A percentile compares a stretch with the other conserved stretches of the same genome.
These are phyloP conservation scores for Noccaea caerulescens DNA, from an alignment of 345 rosid species.

Conservation along the genomic window DNA sequence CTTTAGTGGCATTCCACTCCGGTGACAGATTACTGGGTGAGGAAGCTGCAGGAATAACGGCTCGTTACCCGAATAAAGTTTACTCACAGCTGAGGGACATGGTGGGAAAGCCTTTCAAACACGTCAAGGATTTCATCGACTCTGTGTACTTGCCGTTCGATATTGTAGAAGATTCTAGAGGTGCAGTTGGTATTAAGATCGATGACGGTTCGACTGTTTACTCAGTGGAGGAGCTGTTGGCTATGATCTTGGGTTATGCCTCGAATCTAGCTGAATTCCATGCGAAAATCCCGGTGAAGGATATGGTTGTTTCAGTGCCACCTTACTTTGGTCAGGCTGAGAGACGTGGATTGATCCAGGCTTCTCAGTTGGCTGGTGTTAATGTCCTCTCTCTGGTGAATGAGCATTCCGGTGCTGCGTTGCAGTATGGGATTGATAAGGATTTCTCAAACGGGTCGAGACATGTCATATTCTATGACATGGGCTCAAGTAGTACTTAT, in stretches of 20 bases:
- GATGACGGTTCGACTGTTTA: slow-evolving; percentile 55
- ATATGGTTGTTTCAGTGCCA: slow-evolving; percentile 82
- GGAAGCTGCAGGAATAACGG: slow-evolving; percentile 91
- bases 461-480: slow-evolving; percentile 90
- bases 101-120: slow-evolving; percentile 77
- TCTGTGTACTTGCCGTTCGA: slow-evolving; percentile 76
- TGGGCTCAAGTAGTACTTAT: slow-evolving; percentile 92
- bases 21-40: slow-evolving; percentile 80
- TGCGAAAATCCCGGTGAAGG: slow-evolving; percentile 67
- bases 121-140: slow-evolving; percentile 62
- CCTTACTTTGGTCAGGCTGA: slow-evolving; percentile 97
- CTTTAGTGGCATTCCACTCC: slow-evolving; percentile 78
- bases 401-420: slow-evolving; percentile 96
- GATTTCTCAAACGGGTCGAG: slow-evolving; percentile 87
- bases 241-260: slow-evolving; percentile 80
- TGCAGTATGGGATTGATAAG: slow-evolving; percentile 98
- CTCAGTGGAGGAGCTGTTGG: slow-evolving; percentile 84
- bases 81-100: slow-evolving; percentile 79
- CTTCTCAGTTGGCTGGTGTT: slow-evolving; percentile 90
- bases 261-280: slow-evolving; percentile 79
- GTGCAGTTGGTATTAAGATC: slow-evolving; percentile 61
- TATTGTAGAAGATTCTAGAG: slow-evolving; percentile 78
- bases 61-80: slow-evolving; percentile 85
- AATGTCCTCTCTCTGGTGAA: slow-evolving; percentile 79
- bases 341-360: slow-evolving; percentile 82